Evolutionary conservation across 345 rosid genomes (phyloP), one percentile per base, ranked within the genome.

Genomic region (Iberis pinnata): DNA sequence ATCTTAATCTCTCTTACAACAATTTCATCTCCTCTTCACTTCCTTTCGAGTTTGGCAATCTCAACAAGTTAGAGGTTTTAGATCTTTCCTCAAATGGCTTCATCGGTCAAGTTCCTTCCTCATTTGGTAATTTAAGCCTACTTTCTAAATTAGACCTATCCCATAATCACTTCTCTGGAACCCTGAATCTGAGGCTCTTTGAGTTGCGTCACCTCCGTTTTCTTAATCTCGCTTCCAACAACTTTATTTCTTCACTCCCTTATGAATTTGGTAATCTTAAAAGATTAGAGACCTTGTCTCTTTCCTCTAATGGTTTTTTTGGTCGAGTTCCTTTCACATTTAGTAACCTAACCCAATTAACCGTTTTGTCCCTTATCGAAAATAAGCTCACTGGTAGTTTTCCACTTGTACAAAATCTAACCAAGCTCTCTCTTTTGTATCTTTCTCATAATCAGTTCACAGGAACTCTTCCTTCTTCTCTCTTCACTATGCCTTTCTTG

Each of bases 11-110:
- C 2, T 32, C 17, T 29, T 2, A 0, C 12, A 60, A 49, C 65
- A 29, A 49, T 33, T 49, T 60, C 19, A 22, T 9, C 22, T 40
- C 25, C 22, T 60, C 65, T 18, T 18, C 35, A 14, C 9, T 60
- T 5, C 57, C 49, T 40, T 60, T 29, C 8, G 42, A 41, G 11
- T 11, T 60, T 14, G 26, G 65, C 14, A 29, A 15, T 31, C 50
- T 60, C 49, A 41, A 22, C 35, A 49, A 8, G 16, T 12, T 60
- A 31, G 7, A 19, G 65, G 14, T 31, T 3, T 49, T 60, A 5
- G 8, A 4, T 31, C 65, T 60, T 40, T 49, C 57, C 49, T 29
- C 2, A 18, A 49, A 41, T 15, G 57, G 49, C 10, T 51, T 60
- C 10, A 0, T 6, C 1, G 65, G 65, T 11, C 43, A 49, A 41